Evolutionary conservation across 2,329 filamentous ascomycete species (phyloP), one percentile per base, ranked within the genome.

Genomic region (Fonsecaea nubica): DNA sequence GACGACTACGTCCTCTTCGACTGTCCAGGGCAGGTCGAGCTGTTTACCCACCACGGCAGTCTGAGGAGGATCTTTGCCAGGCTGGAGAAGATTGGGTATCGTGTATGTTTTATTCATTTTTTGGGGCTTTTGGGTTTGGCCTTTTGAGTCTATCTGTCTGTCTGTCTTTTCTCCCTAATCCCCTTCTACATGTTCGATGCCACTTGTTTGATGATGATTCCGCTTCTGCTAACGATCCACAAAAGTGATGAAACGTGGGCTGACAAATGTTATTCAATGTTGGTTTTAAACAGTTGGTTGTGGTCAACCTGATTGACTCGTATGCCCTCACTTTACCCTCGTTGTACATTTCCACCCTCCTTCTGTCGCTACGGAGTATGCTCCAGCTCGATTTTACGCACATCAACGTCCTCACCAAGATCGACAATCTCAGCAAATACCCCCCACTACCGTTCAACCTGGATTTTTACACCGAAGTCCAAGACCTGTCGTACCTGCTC

Each of bases 341-440:
- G 2, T 87, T 98, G 67, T 99, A 97, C 79, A 90, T 99, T 66
- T 96, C 94, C 72, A 95, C 96, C 73, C 85, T 99, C 64, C 89
- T 99, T 64, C 89, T 99, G 30, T 94, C 93, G 63, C 87, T 99
- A 70, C 90, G 95, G 71, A 93, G 92, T 73, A 99, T 99, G 94
- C 88, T 99, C 61, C 95, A 98, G 80, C 94, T 99, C 86, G 95
- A 98, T 76, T 90, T 98, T 68, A 93, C 95, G 0, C 92, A 97
- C 76, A 84, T 99, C 72, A 99, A 99, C 75, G 92, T 99, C 69
- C 86, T 99, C 32, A 97, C 93, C 65, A 99, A 99, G 81, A 96
- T 99, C 80, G 95, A 99, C 80, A 97, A 97, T 76, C 84, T 99
- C 62, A 83, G 89, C 40, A 88, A 90, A 60, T 97, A 97, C 75